Conservation (phyloP, 164 flowering plant species). For the Chimonanthus praecox region DNA sequence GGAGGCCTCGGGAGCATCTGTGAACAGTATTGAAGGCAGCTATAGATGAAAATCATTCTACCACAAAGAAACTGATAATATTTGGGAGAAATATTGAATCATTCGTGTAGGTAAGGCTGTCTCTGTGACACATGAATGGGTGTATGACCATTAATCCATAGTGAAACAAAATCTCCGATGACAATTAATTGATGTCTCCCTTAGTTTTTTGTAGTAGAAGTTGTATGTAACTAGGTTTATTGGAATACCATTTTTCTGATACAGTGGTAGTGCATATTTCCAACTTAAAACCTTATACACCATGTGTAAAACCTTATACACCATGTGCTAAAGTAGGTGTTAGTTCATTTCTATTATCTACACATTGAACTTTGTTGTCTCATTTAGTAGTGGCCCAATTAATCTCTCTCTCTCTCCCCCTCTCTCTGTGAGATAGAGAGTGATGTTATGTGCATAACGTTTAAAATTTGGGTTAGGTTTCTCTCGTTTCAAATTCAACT, state of each 20-base stretch:
- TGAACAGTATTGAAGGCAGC: conserved; percentile 8
- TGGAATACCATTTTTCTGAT: background rate
- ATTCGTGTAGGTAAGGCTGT: conserved; percentile 9
- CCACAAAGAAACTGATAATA: conserved; percentile 8
- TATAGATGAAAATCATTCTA: conserved; percentile 11
- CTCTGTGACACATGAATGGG: background rate
- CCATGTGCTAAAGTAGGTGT: background rate
- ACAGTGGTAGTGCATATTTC: background rate
- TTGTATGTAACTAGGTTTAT: background rate
- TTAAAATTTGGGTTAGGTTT: too few species aligned
- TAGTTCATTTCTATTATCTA: background rate
- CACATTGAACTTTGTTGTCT: background rate
- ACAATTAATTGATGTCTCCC: background rate
- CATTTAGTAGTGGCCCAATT: too few species aligned
- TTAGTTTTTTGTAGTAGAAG: background rate
- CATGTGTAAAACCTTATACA: background rate
- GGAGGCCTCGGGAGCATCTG: conserved; percentile 28
- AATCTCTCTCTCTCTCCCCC: too few species aligned
- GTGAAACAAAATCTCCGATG: background rate
- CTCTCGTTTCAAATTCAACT: too few species aligned
- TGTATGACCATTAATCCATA: too few species aligned
- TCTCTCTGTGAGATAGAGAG: too few species aligned
- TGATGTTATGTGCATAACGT: too few species aligned
- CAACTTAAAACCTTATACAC: too few species aligned
- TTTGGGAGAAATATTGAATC: background rate